Conservation (phyloP, 306 rosid species). For the Abrus precatorius region DNA sequence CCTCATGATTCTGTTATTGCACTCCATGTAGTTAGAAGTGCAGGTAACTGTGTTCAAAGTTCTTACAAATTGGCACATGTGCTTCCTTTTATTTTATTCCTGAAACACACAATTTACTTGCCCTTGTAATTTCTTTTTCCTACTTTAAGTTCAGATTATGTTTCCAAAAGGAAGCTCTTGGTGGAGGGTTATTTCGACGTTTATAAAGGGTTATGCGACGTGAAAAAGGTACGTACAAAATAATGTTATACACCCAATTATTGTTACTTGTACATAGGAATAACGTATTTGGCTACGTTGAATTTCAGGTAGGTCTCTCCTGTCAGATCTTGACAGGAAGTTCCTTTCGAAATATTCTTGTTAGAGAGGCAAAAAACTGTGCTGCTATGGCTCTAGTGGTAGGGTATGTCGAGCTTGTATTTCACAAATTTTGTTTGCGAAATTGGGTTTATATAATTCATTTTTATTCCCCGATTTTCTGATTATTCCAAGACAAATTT, state of each 20-base stretch:
- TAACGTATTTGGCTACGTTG: conserved; percentile 13
- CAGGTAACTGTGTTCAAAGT: conserved; percentile 54
- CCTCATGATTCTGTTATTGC: conserved; percentile 90
- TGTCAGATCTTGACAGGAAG: conserved; percentile 69
- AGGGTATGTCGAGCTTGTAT: conserved; percentile 62
- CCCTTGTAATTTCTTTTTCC: neutral
- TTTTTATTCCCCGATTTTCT: too few species aligned
- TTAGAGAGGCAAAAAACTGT: conserved; percentile 73
- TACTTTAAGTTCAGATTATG: conserved; percentile 51
- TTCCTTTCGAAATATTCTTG: conserved; percentile 65
- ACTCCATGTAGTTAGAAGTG: conserved; percentile 67
- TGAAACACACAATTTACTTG: too few species aligned
- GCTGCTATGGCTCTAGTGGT: conserved; percentile 77
- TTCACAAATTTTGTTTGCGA: too few species aligned
- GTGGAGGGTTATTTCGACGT: conserved; percentile 76
- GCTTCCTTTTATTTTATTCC: too few species aligned
- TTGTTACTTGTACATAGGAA: too few species aligned
- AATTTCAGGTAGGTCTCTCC: conserved; percentile 70
- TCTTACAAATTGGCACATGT: neutral
- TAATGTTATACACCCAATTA: too few species aligned
- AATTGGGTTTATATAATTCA: too few species aligned
- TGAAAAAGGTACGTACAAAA: conserved; percentile 62
- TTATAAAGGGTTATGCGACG: conserved; percentile 70
- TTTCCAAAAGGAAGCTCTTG: conserved; percentile 55
- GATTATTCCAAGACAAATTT: conserved; percentile 34